phyloP scores from a whole-genome alignment of 2,329 filamentous ascomycete species.

The Alternaria arborescens region DNA sequence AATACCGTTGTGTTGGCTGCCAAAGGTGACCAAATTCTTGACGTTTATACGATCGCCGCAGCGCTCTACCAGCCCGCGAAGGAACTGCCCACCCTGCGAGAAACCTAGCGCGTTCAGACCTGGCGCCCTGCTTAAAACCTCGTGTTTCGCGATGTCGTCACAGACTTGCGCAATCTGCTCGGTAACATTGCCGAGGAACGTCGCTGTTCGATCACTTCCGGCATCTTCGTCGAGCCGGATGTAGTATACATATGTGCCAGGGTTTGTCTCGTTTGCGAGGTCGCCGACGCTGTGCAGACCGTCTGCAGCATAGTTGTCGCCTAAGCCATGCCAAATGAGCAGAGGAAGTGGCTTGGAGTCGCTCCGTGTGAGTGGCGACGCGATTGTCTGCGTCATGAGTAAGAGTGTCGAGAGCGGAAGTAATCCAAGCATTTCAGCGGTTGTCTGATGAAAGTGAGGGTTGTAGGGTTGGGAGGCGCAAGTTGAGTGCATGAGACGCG shows the following conservation, averaged over 20 bases:
- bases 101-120: constrained; percentile 93
- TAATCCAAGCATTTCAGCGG: constrained; percentile 29
- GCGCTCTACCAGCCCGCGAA: constrained; percentile 88
- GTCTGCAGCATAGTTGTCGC: constrained; percentile 77
- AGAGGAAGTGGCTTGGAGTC: constrained; percentile 70
- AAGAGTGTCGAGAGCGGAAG: constrained; percentile 36
- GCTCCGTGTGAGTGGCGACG: constrained; percentile 20
- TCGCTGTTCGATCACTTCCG: constrained; percentile 76
- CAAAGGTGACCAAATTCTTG: constrained; percentile 84
- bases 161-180: constrained; percentile 80
- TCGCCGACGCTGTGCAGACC: constrained; percentile 75
- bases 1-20: constrained; percentile 93
- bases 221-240: constrained; percentile 75
- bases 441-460: not conserved
- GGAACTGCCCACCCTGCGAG: constrained; percentile 93
- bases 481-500: constrained; percentile 10
- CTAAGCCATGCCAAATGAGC: constrained; percentile 92
- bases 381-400: constrained; percentile 25
- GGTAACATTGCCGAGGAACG: constrained; percentile 91
- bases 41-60: constrained; percentile 78
- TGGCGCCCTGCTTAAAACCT: constrained; percentile 81
- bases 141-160: constrained; percentile 75
- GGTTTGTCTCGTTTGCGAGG: constrained; percentile 77
- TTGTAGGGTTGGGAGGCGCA: constrained; percentile 22
- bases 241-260: constrained; percentile 84